Evolutionary conservation across 164 flowering plant genomes (phyloP).

Genomic region (Paratinospora sagittata): DNA sequence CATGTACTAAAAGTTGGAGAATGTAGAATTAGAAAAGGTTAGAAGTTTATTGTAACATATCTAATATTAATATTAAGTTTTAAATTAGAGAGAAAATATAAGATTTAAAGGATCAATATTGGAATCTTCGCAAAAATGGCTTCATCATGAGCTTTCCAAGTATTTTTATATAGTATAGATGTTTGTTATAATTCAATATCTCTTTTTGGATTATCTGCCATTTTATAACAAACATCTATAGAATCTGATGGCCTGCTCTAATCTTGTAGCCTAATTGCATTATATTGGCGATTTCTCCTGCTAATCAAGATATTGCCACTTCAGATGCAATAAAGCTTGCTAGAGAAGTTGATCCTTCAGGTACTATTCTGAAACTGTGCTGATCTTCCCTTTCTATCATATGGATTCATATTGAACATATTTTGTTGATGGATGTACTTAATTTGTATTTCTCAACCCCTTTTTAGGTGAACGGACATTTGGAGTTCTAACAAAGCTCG

Average conservation of each 20-base stretch:
- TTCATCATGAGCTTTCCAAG: no score
- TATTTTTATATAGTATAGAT: background rate
- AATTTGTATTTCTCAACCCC: background rate
- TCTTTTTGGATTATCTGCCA: background rate
- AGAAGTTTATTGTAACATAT: no score
- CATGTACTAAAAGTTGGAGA: no score
- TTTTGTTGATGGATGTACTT: background rate
- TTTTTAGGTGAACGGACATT: conserved; percentile 83
- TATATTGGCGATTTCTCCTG: conserved; percentile 89
- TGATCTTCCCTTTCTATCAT: background rate
- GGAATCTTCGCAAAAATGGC: no score
- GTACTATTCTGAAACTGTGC: conserved; percentile 24
- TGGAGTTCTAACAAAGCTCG: conserved; percentile 90
- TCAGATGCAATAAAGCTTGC: conserved; percentile 93
- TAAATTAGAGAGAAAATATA: no score
- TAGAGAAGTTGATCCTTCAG: conserved; percentile 90
- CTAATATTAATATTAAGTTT: no score
- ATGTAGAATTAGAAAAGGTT: no score
- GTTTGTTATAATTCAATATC: background rate
- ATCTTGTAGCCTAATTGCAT: conserved; percentile 77
- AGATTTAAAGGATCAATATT: no score
- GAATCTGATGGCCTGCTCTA: conserved; percentile 1
- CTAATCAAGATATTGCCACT: conserved; percentile 97
- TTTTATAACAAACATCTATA: background rate
- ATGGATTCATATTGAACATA: background rate